Base-by-base conservation (phyloP, 768 basidiomycete species). In the Exsudoporus frostii region DNA sequence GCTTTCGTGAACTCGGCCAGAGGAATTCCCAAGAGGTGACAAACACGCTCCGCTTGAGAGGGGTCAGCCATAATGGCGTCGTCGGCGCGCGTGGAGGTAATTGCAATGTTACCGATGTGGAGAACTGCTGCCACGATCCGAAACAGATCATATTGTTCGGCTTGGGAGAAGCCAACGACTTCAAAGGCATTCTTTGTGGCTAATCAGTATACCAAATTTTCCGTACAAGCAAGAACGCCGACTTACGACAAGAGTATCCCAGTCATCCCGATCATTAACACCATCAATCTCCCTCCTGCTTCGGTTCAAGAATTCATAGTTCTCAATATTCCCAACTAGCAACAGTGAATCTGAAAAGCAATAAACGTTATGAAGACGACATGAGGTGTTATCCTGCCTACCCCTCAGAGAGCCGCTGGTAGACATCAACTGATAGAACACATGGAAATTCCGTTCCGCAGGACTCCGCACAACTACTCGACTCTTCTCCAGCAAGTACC, bases 401-500 rank as follows among this genome's bases (percentile, higher is more conserved):
- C 92, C 83, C 71, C 84, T 87, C 56, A 98, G 66, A 33, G 73
- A 66, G 3, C 83, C 80, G 15, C 79, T 83, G n/a, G 90, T 89
- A 29, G 85, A 84, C 65, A 99, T 76, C 27, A 98, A 64, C 72
- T 98, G 94, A 69, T 98, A 99, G 71, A 99, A 98, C 2, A 98
- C 91, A 69, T 98, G 97, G 66, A 98, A 99, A 65, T 83, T 89
- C 32, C 97, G 79, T 72, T 99, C 97, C 0, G 89, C 90, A 53
- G 88, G 85, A 56, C 84, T 91, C 48, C 97, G 76, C 37, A 84
- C 83, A 8, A 96, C 92, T 3, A 99, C 96, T 57, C 97, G 76
- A 65, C 92, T 95, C 78, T 99, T 99, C 76, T 99, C 97, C 51
- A 99, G 74, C 29, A 99, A 76, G 68, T 99, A 99, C 97, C 97